phyloP scores from a whole-genome alignment of 1,284 basidiomycete genomes.

The Cerioporus squamosus region DNA sequence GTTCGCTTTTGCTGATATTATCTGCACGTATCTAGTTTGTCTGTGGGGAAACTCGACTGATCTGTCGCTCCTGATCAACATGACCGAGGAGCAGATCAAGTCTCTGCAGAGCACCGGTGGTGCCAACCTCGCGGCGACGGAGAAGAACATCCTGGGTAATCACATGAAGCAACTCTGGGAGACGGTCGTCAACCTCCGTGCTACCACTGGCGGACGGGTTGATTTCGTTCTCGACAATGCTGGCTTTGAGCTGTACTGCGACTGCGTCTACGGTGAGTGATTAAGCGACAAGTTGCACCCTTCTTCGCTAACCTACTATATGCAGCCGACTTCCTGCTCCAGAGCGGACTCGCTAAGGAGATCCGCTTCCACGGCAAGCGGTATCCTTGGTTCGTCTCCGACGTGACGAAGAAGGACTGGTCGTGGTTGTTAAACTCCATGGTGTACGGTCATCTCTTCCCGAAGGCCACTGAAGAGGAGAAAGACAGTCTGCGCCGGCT shows the following conservation, averaged over 20 bases:
- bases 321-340: conserved; percentile 86
- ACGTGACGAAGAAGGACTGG: conserved; percentile 97
- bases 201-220: conserved; percentile 79
- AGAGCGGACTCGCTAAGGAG: conserved; percentile 86
- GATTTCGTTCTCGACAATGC: conserved; percentile 92
- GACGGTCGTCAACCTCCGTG: conserved; percentile 70
- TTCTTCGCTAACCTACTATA: neutral
- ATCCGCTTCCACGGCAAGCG: conserved; percentile 94
- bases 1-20: neutral
- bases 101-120: conserved; percentile 96
- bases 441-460: conserved; percentile 89
- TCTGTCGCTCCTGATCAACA: conserved; percentile 94
- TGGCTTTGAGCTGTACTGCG: conserved; percentile 96
- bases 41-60: conserved; percentile 98
- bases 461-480: conserved; percentile 79
- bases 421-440: conserved; percentile 90
- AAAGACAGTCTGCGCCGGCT: conserved; percentile 82
- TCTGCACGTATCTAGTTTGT: conserved; percentile 60
- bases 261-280: conserved; percentile 89
- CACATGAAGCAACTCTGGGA: conserved; percentile 85
- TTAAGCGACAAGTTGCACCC: neutral
- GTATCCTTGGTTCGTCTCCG: conserved; percentile 94
- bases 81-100: conserved; percentile 99
- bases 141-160: conserved; percentile 95
- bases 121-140: conserved; percentile 92